Base-by-base conservation (phyloP, 108 stramenopile species). In the Cylindrotheca fusiformis region DNA sequence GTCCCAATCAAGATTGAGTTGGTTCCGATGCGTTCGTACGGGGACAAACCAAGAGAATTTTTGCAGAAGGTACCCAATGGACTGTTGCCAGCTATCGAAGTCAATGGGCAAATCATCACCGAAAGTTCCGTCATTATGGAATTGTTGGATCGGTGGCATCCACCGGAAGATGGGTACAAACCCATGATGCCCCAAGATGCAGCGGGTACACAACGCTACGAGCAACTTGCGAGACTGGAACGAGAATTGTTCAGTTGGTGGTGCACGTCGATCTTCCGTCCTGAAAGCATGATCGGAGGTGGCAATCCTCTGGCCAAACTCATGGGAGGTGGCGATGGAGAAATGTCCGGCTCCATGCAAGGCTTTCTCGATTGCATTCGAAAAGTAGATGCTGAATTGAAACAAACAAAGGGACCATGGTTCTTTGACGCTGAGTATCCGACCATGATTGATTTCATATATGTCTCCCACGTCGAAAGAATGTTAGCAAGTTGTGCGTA, bases 371-470 rank as follows among this genome's bases (percentile, higher is more conserved):
- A 86, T 49, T 90, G 88, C 67, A 53, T 93, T 26, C 48, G 71
- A 50, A 75, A 81, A 66, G 93, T 96, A 12, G 85, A 96, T 70
- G 52, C 74, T 5, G 84, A 74, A 31, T 77, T 97, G 55, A 41
- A 67, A 5, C 71, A 79, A 1, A 87, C 90, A 2, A 56, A 69
- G 18, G 92, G 94, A 6, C 96, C 96, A n/a, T 97, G 91, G 86
- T 95, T 97, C 80, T 87, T 95, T 52, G 94, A 84, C 49, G 65
- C 65, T 22, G 91, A 93, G 20, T 76, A 84, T 41, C 92, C 93
- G 5, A 88, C 87, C 44, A 93, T 97, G 83, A 94, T 97, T 65
- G 96, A 97, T 66, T 88, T 97, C 60, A 75, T 93, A n/a, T 96
- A 84, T 63, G 86, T 89, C 12, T 83, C 80, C 28, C 90, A 90